Evolutionary conservation across 352 stramenopile species (phyloP).

Genomic region (Blastocystis sp.): DNA sequence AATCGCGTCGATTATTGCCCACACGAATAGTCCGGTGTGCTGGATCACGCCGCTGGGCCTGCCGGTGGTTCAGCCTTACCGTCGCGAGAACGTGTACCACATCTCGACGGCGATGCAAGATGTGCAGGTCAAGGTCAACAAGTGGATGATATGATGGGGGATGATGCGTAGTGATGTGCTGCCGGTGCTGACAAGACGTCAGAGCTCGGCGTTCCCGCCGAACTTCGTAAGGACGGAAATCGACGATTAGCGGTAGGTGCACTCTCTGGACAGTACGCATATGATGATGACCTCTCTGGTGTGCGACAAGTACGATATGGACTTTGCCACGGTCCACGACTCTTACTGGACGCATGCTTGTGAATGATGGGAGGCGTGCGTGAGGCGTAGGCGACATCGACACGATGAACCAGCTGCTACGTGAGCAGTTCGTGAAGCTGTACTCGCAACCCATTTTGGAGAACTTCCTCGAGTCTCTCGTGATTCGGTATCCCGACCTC

Average conservation of each 20-base stretch:
- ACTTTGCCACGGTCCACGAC: constrained; percentile 96
- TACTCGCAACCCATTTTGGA: constrained; percentile 93
- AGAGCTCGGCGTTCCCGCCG: constrained; percentile 94
- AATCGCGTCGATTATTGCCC: constrained; percentile 77
- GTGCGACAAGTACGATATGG: constrained; percentile 84
- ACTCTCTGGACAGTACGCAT: constrained; percentile 97
- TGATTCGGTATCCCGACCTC: constrained; percentile 88
- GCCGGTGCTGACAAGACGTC: constrained; percentile 78
- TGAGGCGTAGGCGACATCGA: constrained; percentile 81
- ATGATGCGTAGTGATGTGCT: constrained; percentile 75
- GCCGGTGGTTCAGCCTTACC: constrained; percentile 95
- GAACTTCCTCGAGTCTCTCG: constrained; percentile 85
- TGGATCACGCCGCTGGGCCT: constrained; percentile 97
- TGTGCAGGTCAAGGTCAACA: constrained; percentile 67
- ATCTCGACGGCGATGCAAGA: constrained; percentile 80
- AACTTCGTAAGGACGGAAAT: constrained; percentile 80
- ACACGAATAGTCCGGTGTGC: constrained; percentile 86
- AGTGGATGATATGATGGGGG: neutral
- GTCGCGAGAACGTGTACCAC: constrained; percentile 78
- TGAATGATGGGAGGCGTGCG: constrained; percentile 53
- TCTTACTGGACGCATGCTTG: constrained; percentile 96
- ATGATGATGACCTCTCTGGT: constrained; percentile 96
- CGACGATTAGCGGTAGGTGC: constrained; percentile 76
- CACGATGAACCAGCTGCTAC: constrained; percentile 88
- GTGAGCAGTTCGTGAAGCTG: constrained; percentile 88